Percentiles rank a stretch among this genome's conserved stretches.
Conservation (phyloP, 2,329 filamentous ascomycete species). For the Neurospora crassa region DNA sequence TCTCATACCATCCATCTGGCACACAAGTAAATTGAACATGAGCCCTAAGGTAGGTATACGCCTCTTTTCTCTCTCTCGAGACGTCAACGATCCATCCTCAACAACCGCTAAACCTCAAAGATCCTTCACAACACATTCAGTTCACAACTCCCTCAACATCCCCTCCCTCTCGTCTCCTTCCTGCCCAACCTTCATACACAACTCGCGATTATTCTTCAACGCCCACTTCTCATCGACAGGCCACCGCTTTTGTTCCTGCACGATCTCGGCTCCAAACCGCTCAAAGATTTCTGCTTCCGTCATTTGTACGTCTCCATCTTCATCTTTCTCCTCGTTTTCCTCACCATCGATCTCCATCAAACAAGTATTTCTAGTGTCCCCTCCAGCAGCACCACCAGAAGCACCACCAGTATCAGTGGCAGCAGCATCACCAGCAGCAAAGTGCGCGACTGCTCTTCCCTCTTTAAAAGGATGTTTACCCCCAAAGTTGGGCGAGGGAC, state of each 20-base stretch:
- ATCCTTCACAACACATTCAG: not conserved
- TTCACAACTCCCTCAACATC: not conserved
- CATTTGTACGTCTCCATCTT: not conserved
- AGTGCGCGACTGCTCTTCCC: not conserved
- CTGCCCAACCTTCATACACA: not conserved
- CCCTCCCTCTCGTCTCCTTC: not conserved
- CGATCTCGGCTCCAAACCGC: not conserved
- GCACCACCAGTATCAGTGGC: too few relatives aligned
- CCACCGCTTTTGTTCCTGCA: not conserved
- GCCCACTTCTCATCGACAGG: not conserved
- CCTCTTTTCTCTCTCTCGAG: not conserved
- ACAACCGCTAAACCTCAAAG: not conserved
- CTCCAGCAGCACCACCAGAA: too few relatives aligned
- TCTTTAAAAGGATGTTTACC: not conserved
- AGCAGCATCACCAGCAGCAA: not conserved
- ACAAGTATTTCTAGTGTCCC: not conserved
- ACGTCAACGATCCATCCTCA: not conserved
- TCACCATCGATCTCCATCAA: not conserved
- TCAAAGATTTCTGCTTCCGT: not conserved
- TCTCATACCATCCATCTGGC: not conserved
- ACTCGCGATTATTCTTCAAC: not conserved
- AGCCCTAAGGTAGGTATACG: not conserved
- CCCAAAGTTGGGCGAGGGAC: not conserved
- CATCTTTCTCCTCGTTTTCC: not conserved
- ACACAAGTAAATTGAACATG: not conserved